These are phyloP conservation scores for Plantago elongata DNA, from an alignment of 257 asterid genomes.

Conservation along the genomic window DNA sequence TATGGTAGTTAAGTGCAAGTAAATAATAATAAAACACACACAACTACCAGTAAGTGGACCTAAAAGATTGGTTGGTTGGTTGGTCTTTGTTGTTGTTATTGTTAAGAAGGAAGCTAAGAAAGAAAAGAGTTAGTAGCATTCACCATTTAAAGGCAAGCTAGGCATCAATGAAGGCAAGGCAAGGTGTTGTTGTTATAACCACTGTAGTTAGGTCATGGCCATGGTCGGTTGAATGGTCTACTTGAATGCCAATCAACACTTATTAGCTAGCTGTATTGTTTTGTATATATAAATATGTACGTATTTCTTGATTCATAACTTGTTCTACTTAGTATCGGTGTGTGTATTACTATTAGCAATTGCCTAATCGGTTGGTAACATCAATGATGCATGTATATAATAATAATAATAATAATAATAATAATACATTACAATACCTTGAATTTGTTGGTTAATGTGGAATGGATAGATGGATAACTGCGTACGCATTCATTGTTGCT, in stretches of 20 bases:
- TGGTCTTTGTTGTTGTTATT: conserved; percentile 10
- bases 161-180: background rate
- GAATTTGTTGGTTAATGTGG: no score
- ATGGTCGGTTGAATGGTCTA: conserved; percentile 27
- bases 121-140: background rate
- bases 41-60: conserved; percentile 91
- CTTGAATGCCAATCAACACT: background rate
- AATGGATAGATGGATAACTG: no score
- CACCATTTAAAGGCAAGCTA: conserved; percentile 28
- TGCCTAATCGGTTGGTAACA: conserved; percentile 1
- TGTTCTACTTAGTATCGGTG: no score
- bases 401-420: no score
- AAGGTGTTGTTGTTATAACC: conserved; percentile 17
- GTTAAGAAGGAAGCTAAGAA: no score
- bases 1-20: no score
- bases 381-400: background rate
- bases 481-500: no score
- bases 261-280: conserved; percentile 7
- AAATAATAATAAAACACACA: background rate
- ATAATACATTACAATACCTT: no score
- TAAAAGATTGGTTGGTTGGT: conserved; percentile 21
- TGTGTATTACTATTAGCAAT: no score
- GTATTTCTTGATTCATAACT: no score
- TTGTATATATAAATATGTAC: background rate
- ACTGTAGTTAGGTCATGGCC: conserved; percentile 24